Conservation (phyloP, 805 yeast species). For the Ogataea siamensis region DNA sequence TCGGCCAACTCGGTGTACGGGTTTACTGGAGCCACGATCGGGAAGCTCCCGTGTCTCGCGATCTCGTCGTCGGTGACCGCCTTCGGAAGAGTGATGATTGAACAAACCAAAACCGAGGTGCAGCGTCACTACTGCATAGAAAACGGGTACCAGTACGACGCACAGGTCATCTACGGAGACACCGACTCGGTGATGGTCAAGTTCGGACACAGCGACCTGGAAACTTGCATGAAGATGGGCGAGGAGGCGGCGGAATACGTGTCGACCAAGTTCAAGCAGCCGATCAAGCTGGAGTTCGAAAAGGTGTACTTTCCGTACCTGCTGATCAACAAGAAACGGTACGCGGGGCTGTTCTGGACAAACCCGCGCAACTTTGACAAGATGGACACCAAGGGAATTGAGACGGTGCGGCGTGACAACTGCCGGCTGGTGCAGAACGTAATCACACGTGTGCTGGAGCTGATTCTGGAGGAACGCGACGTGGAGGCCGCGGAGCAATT, state of each 20-base stretch:
- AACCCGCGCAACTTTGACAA: slow-evolving; percentile 88
- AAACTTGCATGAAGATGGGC: slow-evolving; percentile 85
- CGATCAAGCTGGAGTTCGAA: slow-evolving; percentile 94
- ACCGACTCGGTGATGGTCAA: slow-evolving; percentile 99
- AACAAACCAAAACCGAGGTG: slow-evolving; percentile 81
- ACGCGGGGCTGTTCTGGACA: slow-evolving; percentile 98
- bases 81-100: slow-evolving; percentile 96
- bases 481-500: slow-evolving; percentile 80
- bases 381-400: slow-evolving; percentile 98
- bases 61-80: slow-evolving; percentile 95
- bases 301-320: slow-evolving; percentile 94
- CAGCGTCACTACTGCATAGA: slow-evolving; percentile 74
- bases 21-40: slow-evolving; percentile 98
- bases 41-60: slow-evolving; percentile 93
- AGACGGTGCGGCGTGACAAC: slow-evolving; percentile 97
- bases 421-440: slow-evolving; percentile 94
- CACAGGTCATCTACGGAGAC: slow-evolving; percentile 95
- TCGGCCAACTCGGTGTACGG: slow-evolving; percentile 99
- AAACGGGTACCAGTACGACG: slow-evolving; percentile 81
- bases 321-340: slow-evolving; percentile 91
- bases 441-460: slow-evolving; percentile 83
- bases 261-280: slow-evolving; percentile 72
- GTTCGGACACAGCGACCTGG: slow-evolving; percentile 80
- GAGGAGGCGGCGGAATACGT: slow-evolving; percentile 92
- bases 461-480: slow-evolving; percentile 82